A percentile compares a stretch with the other conserved stretches of the same genome.
phyloP scores from a whole-genome alignment of 2,329 filamentous ascomycete genomes.

The Graphilbum sp. region DNA sequence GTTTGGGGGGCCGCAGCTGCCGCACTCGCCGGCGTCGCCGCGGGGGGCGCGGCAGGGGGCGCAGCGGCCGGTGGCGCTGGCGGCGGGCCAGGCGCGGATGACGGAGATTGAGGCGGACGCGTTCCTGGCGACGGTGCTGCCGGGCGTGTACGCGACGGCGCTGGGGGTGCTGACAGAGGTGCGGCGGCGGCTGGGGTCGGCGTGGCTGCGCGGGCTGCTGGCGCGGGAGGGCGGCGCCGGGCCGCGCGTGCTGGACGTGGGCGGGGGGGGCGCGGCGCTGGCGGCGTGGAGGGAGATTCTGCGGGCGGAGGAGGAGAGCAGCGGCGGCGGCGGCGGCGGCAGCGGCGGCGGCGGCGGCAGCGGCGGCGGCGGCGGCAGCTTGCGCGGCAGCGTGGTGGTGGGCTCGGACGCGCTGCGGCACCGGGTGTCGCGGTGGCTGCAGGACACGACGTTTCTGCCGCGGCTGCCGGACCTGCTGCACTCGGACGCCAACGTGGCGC shows the following conservation, averaged over 20 bases:
- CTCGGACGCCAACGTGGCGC: slow-evolving; percentile 39
- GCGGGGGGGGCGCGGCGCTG: slow-evolving; percentile 55
- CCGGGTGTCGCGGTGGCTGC: slow-evolving; percentile 58
- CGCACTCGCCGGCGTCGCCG: slow-evolving; percentile 60
- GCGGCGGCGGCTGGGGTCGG: slow-evolving; percentile 51
- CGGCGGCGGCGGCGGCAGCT: slow-evolving; percentile 31
- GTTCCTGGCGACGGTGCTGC: slow-evolving; percentile 53
- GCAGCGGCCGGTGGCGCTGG: slow-evolving; percentile 49
- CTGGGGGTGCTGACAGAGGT: slow-evolving; percentile 56
- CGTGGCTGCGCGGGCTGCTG: slow-evolving; percentile 53
- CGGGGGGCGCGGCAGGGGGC: slow-evolving; percentile 27
- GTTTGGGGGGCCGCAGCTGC: slow-evolving; percentile 64
- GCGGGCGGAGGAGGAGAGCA: slow-evolving; percentile 69
- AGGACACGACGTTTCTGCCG: slow-evolving; percentile 85
- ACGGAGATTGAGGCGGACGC: slow-evolving; percentile 59
- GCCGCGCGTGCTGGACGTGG: slow-evolving; percentile 56
- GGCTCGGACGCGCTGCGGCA: slow-evolving; percentile 60
- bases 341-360: slow-evolving; percentile 20
- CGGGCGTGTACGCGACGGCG: slow-evolving; percentile 52
- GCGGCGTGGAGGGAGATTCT: slow-evolving; percentile 65
- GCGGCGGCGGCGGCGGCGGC: slow-evolving; percentile 49
- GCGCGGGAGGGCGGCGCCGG: slow-evolving; percentile 8
- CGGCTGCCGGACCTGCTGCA: slow-evolving; percentile 77
- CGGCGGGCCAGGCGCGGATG: slow-evolving; percentile 50
- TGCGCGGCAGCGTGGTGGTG: slow-evolving; percentile 67